Percentiles rank a stretch among this genome's conserved stretches.
phyloP scores from a whole-genome alignment of 495 filamentous ascomycete genomes.

The Neurospora africana region DNA sequence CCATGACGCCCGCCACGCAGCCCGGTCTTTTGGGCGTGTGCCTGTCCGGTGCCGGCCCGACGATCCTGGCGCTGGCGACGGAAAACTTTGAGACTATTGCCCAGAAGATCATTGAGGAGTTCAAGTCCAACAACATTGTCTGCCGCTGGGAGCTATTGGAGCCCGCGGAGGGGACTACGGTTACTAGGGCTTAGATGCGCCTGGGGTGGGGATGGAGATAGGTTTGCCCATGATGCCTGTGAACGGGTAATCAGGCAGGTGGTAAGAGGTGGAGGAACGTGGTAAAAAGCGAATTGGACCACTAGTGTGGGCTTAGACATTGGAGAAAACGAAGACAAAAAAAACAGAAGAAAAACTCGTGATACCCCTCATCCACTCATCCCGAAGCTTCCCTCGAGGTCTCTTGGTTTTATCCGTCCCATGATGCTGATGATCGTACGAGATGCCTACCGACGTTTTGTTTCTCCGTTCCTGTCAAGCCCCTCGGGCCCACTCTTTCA shows the following conservation, averaged over 20 bases:
- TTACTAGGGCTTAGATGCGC: conserved; percentile 24
- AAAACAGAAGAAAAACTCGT: conserved; percentile 6
- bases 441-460: neutral
- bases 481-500: neutral
- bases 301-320: neutral
- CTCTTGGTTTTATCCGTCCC: too few species aligned
- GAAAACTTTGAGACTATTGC: conserved; percentile 80
- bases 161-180: conserved; percentile 73
- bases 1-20: conserved; percentile 72
- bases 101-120: conserved; percentile 56
- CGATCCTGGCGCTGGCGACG: conserved; percentile 85
- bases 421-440: neutral
- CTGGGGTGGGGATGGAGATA: neutral
- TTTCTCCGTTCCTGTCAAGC: too few species aligned
- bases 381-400: too few species aligned
- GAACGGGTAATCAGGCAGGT: neutral
- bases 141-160: conserved; percentile 83
- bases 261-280: neutral
- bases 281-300: neutral
- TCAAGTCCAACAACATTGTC: conserved; percentile 49
- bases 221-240: neutral
- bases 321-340: neutral
- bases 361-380: conserved; percentile 6
- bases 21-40: conserved; percentile 87
- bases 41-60: conserved; percentile 86